These are phyloP conservation scores for Botrytis cinerea DNA, from an alignment of 2,329 filamentous ascomycete species.

Conservation along the genomic window DNA sequence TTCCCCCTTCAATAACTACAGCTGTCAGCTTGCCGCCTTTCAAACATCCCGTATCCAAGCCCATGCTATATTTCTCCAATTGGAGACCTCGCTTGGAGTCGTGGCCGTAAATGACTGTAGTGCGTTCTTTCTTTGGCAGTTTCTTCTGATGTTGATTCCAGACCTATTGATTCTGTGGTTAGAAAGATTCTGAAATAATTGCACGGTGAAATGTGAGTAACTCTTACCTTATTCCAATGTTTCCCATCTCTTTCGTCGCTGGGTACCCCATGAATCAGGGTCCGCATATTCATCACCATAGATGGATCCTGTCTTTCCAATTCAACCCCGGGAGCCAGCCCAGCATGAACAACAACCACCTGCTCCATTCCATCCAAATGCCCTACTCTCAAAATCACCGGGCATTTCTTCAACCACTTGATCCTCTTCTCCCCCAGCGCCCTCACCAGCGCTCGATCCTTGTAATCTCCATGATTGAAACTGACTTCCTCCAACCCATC, in stretches of 20 bases:
- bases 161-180: constrained; percentile 42
- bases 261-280: constrained; percentile 43
- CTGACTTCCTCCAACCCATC: constrained; percentile 36
- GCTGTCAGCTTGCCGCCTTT: constrained; percentile 75
- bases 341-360: constrained; percentile 80
- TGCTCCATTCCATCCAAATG: constrained; percentile 59
- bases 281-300: constrained; percentile 91
- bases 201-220: not conserved
- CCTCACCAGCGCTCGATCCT: constrained; percentile 37
- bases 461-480: constrained; percentile 38
- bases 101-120: constrained; percentile 84
- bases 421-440: constrained; percentile 55
- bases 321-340: constrained; percentile 73
- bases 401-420: constrained; percentile 68
- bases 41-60: constrained; percentile 82
- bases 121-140: constrained; percentile 45
- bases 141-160: constrained; percentile 56
- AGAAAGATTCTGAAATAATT: constrained; percentile 14
- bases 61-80: constrained; percentile 71
- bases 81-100: constrained; percentile 73
- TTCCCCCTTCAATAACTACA: constrained; percentile 66
- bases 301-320: constrained; percentile 73
- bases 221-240: constrained; percentile 40
- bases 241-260: constrained; percentile 37
- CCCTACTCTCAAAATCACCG: constrained; percentile 78